A percentile compares a stretch with the other conserved stretches of the same genome.
phyloP scores from a whole-genome alignment of 495 filamentous ascomycete genomes.

The Pseudoneurospora amorphoporcata region DNA sequence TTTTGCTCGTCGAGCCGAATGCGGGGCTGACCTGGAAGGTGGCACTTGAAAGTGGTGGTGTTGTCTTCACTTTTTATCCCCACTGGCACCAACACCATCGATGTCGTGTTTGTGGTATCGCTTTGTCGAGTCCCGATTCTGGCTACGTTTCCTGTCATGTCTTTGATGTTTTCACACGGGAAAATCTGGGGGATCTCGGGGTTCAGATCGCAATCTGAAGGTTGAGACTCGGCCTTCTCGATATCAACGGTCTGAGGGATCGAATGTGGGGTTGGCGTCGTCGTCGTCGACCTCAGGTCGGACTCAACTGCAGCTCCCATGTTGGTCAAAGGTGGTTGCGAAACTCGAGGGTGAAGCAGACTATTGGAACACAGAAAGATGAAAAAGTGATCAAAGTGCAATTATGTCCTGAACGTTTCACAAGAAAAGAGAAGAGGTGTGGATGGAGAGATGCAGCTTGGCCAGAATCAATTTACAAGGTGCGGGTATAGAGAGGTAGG shows the following conservation, averaged over 20 bases:
- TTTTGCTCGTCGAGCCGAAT: slow-evolving; percentile 4
- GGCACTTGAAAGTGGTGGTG: not conserved
- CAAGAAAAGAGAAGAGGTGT: not conserved
- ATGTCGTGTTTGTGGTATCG: too few relatives aligned
- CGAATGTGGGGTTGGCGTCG: too few relatives aligned
- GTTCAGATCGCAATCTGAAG: too few relatives aligned
- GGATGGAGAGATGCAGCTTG: not conserved
- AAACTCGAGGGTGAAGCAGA: not conserved
- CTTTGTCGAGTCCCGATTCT: too few relatives aligned
- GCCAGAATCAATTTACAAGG: not conserved
- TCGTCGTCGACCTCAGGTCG: not conserved
- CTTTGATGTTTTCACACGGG: too few relatives aligned
- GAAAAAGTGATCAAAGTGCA: not conserved
- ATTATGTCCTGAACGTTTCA: not conserved
- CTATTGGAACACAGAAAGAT: not conserved
- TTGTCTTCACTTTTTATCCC: too few relatives aligned
- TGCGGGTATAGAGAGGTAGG: not conserved
- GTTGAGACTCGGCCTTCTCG: not conserved
- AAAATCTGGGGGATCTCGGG: too few relatives aligned
- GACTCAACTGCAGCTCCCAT: not conserved
- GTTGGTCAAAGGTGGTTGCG: not conserved
- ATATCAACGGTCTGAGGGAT: too few relatives aligned
- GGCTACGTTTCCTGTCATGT: too few relatives aligned
- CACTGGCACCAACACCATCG: too few relatives aligned
- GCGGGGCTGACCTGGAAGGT: slow-evolving; percentile 19